phyloP scores from a whole-genome alignment of 2,329 filamentous ascomycete species.

The Xylariales sp. region DNA sequence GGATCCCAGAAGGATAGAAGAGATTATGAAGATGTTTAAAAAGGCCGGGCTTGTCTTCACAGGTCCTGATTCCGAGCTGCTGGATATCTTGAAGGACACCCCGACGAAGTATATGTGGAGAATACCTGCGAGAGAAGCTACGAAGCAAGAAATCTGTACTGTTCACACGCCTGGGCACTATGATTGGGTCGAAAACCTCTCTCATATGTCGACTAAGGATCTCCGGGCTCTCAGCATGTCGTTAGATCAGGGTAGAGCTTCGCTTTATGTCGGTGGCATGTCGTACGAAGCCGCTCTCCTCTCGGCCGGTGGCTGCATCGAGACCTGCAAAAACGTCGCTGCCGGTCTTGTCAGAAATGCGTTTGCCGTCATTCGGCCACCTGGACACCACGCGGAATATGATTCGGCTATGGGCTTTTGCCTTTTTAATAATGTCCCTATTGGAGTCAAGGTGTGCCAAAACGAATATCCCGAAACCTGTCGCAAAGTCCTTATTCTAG shows the following conservation, averaged over 20 bases:
- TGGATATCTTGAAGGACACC: constrained; percentile 61
- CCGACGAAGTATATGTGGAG: constrained; percentile 76
- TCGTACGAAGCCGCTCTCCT: constrained; percentile 85
- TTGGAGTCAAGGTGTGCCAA: constrained; percentile 90
- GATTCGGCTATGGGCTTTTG: constrained; percentile 93
- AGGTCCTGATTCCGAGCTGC: constrained; percentile 66
- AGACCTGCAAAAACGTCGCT: constrained; percentile 93
- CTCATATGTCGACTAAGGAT: constrained; percentile 67
- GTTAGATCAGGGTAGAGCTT: constrained; percentile 75
- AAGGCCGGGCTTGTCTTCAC: constrained; percentile 80
- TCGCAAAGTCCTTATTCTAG: constrained; percentile 89
- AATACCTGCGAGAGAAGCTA: constrained; percentile 82
- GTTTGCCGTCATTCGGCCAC: constrained; percentile 93
- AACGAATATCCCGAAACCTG: constrained; percentile 81
- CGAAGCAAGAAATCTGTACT: constrained; percentile 80
- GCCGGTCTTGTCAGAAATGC: constrained; percentile 88
- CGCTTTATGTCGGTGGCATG: constrained; percentile 84
- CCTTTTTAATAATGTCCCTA: constrained; percentile 96
- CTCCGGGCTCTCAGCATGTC: constrained; percentile 73
- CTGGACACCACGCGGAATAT: constrained; percentile 93
- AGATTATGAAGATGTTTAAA: constrained; percentile 91
- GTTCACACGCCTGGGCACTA: constrained; percentile 84
- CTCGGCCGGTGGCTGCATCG: constrained; percentile 92
- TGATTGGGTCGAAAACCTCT: constrained; percentile 75
- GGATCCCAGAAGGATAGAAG: constrained; percentile 90